Base-by-base conservation (phyloP, 257 asterid genomes). In the Solanum sitiens region DNA sequence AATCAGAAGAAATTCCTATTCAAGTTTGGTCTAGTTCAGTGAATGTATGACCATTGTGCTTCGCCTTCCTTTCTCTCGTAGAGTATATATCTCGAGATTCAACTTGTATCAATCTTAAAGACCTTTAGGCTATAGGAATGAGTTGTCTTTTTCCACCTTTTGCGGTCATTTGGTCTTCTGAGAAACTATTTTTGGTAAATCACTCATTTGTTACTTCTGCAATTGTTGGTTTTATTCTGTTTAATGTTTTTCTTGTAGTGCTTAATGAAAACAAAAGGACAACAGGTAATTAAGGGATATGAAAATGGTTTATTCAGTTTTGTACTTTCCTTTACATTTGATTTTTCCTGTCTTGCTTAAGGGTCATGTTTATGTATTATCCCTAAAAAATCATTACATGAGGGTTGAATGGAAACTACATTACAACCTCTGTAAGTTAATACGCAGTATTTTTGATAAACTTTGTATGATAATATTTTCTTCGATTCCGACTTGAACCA, bases 1-100 rank as follows among this genome's bases (percentile, higher is more conserved):
- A 95, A 95, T 90, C 96, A 95, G 89, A 92, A 90, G 93, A 95
- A 94, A 87, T 97, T 97, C 89, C 88, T 90, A 13, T 44, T 92
- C 87, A 97, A 92, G 92, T 95, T 97, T 89, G 98, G 96, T 76
- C 61, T 93, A 65, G 92, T 90, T 39, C 87, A 92, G 91, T 87
- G 88, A 84, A 80, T 30, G 68, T 47, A 45, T 27, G 42, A 30
- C 42, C 85, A 2, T 30, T 30, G 42, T 80, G 61, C 25, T 30
- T 50, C 56, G 18, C 44, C 30, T 50, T 10, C 70, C 68, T 80
- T 45, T 67, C 44, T 80, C 85, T 47, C 30, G 85, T 80, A 11
- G 70, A 47, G 42, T 80, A 25, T 27, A 79, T 80, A 30, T 53
- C 70, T 80, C 37, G 63, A 37, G 27, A 30, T 80, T 50, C 68